phyloP scores from a whole-genome alignment of 2,329 filamentous ascomycete species.

The Trichoderma asperellum region DNA sequence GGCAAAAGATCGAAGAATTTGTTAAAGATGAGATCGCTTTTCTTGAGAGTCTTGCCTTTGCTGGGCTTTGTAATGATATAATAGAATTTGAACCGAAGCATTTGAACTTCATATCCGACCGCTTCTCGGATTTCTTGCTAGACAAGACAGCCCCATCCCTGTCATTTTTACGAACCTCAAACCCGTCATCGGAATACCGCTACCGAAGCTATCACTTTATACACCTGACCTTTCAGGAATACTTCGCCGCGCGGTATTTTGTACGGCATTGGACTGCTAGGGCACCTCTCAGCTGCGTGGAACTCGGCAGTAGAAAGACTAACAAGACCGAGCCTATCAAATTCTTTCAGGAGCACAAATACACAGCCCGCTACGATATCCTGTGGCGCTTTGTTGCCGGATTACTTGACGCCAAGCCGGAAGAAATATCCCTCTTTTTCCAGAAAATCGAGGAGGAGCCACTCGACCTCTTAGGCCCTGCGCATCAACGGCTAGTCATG shows the following conservation, averaged over 20 bases:
- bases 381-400: slow-evolving; percentile 21
- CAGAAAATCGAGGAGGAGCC: not conserved
- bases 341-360: slow-evolving; percentile 9
- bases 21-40: no score
- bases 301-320: not conserved
- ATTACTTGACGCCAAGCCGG: not conserved
- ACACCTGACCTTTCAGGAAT: slow-evolving; percentile 50
- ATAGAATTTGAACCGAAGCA: no score
- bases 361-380: slow-evolving; percentile 7
- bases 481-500: slow-evolving; percentile 6
- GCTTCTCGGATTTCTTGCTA: not conserved
- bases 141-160: not conserved
- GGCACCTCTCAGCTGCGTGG: not conserved
- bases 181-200: slow-evolving; percentile 24
- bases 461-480: not conserved
- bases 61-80: no score
- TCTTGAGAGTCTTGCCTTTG: no score
- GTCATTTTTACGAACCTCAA: not conserved
- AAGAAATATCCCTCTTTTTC: not conserved
- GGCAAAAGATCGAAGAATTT: no score
- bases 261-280: not conserved
- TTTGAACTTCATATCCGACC: no score
- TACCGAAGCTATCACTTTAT: slow-evolving; percentile 45
- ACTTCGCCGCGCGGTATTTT: slow-evolving; percentile 38
- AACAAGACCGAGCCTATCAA: not conserved